Evolutionary conservation across 805 yeast genomes (phyloP), one percentile per base, ranked within the genome.

Genomic region (Candida insectorum): DNA sequence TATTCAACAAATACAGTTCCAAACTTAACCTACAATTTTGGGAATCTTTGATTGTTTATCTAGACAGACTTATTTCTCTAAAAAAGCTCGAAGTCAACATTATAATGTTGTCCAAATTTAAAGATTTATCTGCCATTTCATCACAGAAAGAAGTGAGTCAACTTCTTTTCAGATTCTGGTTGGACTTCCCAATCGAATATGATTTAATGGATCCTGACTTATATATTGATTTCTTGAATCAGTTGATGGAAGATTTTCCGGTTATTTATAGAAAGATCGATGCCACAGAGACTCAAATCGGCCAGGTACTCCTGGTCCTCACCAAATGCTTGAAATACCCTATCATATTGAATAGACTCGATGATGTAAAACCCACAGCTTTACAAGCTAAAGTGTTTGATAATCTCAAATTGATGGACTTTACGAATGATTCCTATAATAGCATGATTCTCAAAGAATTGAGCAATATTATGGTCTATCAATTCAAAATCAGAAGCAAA

Each of bases 301-400:
- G 65, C 26, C 61, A 54, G 15, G 63, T 83, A n/a, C 54, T 86
- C 23, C 61, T 60, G n/a, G 58, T 79, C 4, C 69, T 91, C 48
- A 76, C 75, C 46, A 66, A 78, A 11, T 77, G 87, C 37, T 75
- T 84, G 1, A 62, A 85, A 25, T 87, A 83, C 53, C 95, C 94
- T 1, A 69, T 83, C 9, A 62, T 86, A 23, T 83, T 87, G 6
- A 67, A 65, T 41, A 65, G 65, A 21, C 52, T 60, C 4, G 96
- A 87, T 51, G 60, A 65, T 25, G 48, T 16, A 14, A 54, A 56
- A 13, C 73, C 71, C 16, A 75, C 96, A 0, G 65, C 69, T 7
- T 58, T 91, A 26, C 97, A 89, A 49, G 41, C 48, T 1, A 60
- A 77, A 0, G 77, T 85, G 1, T 49, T 85, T 18, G 62, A 61